Base-by-base conservation (phyloP, 2,329 filamentous ascomycete genomes). In the Pseudogymnoascus sp. region DNA sequence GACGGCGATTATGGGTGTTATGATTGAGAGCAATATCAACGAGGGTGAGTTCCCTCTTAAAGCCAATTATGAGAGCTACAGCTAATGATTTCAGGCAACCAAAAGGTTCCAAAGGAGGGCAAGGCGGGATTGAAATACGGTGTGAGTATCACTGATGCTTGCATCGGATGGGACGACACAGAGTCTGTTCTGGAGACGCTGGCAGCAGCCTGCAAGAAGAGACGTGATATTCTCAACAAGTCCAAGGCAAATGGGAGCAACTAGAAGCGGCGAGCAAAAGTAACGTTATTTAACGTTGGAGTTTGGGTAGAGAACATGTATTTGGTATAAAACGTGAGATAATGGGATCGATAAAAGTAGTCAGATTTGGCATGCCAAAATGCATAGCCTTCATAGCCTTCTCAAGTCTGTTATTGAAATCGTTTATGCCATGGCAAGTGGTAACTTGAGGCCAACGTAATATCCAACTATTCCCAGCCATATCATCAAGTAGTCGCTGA, bases 11-110 rank as follows among this genome's bases (percentile, higher is more conserved):
- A 93, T 97, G 85, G 94, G 94, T 70, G 90, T 97, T 63, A 99
- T 99, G 94, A 96, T 99, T 71, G 94, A 99, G 80, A 95, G 90
- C 75, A 90, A 97, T 75, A 95, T 97, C 77, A 88, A 93, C 70
- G 93, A 97, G 78, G 92, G 89, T 88, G 74, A 70, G 80, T 72
- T 37, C 40, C 10, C 40, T 13, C 15, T 37, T 50, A 36, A 11
- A 1, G 24, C 31, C 11, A 11, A 39, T 13, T 33, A 35, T 5
- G 7, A 21, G 15, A 5, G 59, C 39, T 58, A 50, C 61, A 29
- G 9, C 63, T 67, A 57, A 62, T 15, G n/a, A 15, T 26, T 29
- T 36, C 67, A 87, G 87, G 92, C 67, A 89, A 82, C 76, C 94
- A 99, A 74, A 97, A 97, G 76, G 90, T 97, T 3, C 90, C 92